Conservation (phyloP, 495 filamentous ascomycete species). For the Penicillium coffeae region DNA sequence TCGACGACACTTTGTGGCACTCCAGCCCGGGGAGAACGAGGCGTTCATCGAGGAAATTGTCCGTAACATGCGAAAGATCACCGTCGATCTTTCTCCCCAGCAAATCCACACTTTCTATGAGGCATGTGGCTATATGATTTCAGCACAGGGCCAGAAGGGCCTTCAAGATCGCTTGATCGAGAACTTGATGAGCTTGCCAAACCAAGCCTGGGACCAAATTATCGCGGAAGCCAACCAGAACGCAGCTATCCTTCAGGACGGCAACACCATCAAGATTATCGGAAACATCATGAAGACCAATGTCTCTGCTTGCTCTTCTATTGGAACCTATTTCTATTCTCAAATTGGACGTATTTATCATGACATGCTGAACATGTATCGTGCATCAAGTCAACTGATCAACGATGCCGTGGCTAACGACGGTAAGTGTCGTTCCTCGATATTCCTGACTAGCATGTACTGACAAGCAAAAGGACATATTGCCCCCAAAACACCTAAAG, state of each 20-base stretch:
- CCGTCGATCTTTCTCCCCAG: constrained; percentile 87
- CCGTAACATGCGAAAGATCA: constrained; percentile 89
- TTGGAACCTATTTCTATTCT: constrained; percentile 97
- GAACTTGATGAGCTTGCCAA: constrained; percentile 90
- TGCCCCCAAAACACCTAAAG: constrained; percentile 96
- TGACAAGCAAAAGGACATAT: constrained; percentile 61
- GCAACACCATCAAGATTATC: constrained; percentile 93
- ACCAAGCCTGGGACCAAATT: constrained; percentile 91
- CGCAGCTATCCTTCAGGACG: constrained; percentile 78
- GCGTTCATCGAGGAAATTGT: constrained; percentile 99
- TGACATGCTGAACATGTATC: constrained; percentile 99
- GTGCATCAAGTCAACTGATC: constrained; percentile 91
- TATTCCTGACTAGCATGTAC: neutral
- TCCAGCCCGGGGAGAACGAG: constrained; percentile 91
- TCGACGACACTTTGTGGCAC: constrained; percentile 91
- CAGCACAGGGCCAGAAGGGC: constrained; percentile 88
- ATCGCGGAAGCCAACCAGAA: constrained; percentile 79
- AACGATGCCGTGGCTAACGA: constrained; percentile 84
- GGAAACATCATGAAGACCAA: constrained; percentile 99
- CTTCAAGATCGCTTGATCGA: constrained; percentile 86
- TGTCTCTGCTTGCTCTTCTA: constrained; percentile 91
- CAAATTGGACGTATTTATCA: constrained; percentile 97
- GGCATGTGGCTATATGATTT: constrained; percentile 98
- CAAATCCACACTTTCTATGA: constrained; percentile 99
- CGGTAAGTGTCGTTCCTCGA: constrained; percentile 50